These are phyloP conservation scores for Salicornia ramosissima DNA, from an alignment of 148 eudicot genomes.

Conservation along the genomic window DNA sequence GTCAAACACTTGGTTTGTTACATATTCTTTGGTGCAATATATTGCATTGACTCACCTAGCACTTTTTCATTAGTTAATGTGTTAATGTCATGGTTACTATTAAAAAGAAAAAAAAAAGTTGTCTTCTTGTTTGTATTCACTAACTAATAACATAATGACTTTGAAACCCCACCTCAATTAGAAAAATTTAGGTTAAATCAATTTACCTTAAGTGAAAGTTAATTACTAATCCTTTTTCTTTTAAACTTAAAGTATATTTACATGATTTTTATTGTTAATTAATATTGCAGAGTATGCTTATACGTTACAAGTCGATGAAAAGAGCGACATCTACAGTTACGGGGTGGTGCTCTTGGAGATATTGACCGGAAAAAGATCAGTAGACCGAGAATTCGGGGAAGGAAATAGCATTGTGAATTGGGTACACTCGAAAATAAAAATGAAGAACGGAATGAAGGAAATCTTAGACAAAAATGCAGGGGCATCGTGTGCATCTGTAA, in stretches of 20 bases:
- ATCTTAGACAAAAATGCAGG: conserved; percentile 80
- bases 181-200: not conserved
- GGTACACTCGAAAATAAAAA: conserved; percentile 64
- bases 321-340: conserved; percentile 89
- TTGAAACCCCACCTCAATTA: conserved; percentile 14
- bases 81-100: conserved; percentile 13
- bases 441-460: conserved; percentile 42
- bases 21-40: conserved; percentile 24
- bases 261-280: not conserved
- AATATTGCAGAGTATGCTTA: conserved; percentile 90
- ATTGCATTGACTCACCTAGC: conserved; percentile 24
- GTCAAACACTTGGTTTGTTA: conserved; percentile 30
- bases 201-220: conserved; percentile 8
- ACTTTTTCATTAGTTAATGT: conserved; percentile 14
- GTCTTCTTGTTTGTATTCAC: conserved; percentile 33
- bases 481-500: conserved; percentile 58
- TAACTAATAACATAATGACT: not conserved
- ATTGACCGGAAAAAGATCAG: conserved; percentile 66
- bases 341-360: conserved; percentile 86
- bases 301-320: conserved; percentile 93
- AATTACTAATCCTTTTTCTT: not conserved
- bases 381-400: conserved; percentile 71
- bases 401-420: conserved; percentile 92
- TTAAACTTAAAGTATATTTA: not conserved
- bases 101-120: conserved; percentile 23